Evolutionary conservation across 495 filamentous ascomycete species (phyloP), one percentile per base, ranked within the genome.

Genomic region (Xylaria scruposa): DNA sequence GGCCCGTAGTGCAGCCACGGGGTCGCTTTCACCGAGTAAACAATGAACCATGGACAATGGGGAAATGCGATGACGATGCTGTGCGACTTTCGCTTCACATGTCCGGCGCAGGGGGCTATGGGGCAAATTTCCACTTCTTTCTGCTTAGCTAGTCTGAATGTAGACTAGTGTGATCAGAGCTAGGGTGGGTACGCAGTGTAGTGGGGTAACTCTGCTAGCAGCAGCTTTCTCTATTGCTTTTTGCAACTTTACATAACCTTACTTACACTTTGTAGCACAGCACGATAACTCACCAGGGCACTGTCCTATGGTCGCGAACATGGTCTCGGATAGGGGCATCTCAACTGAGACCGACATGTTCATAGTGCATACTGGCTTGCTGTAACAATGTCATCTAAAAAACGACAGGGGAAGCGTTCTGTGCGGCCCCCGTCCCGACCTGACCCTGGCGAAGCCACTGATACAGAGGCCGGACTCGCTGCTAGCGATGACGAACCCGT

Each of bases 301-400:
- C 49, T 9, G 9, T 58, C 10, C 15, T 21, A 49, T 58, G 61
- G 21, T 59, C 21, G 49, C 51, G 13, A 66, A 66, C 47, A 71
- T 66, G 69, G n/a, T 56, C 33, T 26, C 26, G 15, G 36, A 40
- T 36, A 56, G 24, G 29, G 7, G 31, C 21, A 42, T 70, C 15
- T 8, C 17, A 33, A 49, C 68, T 58, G 36, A 65, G 47, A 19
- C 29, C 17, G 47, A 10, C 4, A 29, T n/a, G 7, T 8, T 42
- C n/a, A 33, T 40, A 62, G 7, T 8, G 42, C n/a, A 33, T 40
- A 62, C n/a, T 29, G 44, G 26, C 68, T 54, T 26, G 19, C 60
- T 26, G 59, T 33, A 21, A 51, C 36, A n/a, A 78, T 78, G 76
- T 21, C 76, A 29, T 77, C 74, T 40, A 70, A 31, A 68, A 73